Evolutionary conservation across 2,329 filamentous ascomycete genomes (phyloP).

Genomic region (Monosporascus ibericus): DNA sequence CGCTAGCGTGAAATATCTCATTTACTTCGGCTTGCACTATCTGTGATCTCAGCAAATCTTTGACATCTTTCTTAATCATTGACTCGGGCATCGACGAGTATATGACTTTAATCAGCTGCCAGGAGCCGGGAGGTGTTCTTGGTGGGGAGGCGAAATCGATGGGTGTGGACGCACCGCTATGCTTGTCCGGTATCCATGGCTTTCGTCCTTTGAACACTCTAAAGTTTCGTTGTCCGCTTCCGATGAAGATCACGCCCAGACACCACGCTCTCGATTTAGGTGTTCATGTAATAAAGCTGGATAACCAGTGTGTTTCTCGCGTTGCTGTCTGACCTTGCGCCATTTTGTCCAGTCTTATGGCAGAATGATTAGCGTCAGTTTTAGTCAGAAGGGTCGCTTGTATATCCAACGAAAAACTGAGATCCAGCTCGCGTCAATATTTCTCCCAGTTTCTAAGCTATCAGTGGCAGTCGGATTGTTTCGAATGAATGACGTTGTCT

Average conservation of each 20-base stretch:
- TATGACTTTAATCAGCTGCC: background rate
- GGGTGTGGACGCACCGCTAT: background rate
- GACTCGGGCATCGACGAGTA: background rate
- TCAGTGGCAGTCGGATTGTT: background rate
- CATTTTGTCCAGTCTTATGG: constrained; percentile 1
- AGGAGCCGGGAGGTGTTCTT: background rate
- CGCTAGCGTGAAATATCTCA: background rate
- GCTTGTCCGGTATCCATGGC: background rate
- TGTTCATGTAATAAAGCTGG: constrained; percentile 5
- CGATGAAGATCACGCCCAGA: background rate
- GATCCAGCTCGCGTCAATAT: background rate
- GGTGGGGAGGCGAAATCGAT: background rate
- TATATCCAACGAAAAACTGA: background rate
- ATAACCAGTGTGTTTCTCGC: constrained; percentile 2
- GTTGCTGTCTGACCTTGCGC: background rate
- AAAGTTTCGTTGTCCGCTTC: background rate
- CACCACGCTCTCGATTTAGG: constrained; percentile 4
- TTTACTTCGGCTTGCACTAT: background rate
- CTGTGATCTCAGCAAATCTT: background rate
- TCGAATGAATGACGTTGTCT: background rate
- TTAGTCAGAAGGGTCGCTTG: too few species aligned
- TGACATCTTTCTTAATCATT: too few species aligned
- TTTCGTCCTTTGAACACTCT: background rate
- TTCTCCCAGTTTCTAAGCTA: background rate
- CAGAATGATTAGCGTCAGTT: background rate